A percentile compares a stretch with the other conserved stretches of the same genome.
These are phyloP conservation scores for Lodderomyces orthopsilosis DNA, from an alignment of 1,139 yeast genomes.

Conservation along the genomic window DNA sequence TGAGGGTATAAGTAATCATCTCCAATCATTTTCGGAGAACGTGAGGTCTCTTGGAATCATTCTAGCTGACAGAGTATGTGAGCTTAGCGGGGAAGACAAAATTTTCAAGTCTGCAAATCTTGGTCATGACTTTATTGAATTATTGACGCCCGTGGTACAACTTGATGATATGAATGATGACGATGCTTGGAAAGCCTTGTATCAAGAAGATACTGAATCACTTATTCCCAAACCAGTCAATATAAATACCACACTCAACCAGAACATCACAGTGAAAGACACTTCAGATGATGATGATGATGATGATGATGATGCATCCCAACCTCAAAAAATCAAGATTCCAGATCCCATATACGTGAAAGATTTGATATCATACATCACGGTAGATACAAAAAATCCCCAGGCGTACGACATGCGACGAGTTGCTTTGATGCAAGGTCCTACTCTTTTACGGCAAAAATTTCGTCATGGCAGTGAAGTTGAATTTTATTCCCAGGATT, in stretches of 20 bases:
- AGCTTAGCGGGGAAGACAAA: conserved; percentile 25
- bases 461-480: conserved; percentile 54
- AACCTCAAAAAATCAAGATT: conserved; percentile 32
- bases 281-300: conserved; percentile 41
- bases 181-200: conserved; percentile 17
- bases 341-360: conserved; percentile 59
- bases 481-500: conserved; percentile 42
- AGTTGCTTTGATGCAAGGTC: conserved; percentile 51
- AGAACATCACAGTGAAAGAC: conserved; percentile 2
- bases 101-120: conserved; percentile 36
- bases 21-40: conserved; percentile 41
- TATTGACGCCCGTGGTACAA: neutral
- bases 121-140: conserved; percentile 4
- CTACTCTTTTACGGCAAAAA: conserved; percentile 56
- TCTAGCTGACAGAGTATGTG: conserved; percentile 46
- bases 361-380: conserved; percentile 56
- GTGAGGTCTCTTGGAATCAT: conserved; percentile 45
- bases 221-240: neutral
- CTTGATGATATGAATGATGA: neutral
- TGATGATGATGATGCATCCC: conserved; percentile 47
- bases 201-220: neutral
- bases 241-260: conserved; percentile 11
- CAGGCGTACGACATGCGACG: conserved; percentile 51
- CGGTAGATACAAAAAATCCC: conserved; percentile 39
- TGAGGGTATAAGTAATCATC: conserved; percentile 41